Conservation (phyloP, 2,329 filamentous ascomycete genomes). For the Nothophoma quercina region DNA sequence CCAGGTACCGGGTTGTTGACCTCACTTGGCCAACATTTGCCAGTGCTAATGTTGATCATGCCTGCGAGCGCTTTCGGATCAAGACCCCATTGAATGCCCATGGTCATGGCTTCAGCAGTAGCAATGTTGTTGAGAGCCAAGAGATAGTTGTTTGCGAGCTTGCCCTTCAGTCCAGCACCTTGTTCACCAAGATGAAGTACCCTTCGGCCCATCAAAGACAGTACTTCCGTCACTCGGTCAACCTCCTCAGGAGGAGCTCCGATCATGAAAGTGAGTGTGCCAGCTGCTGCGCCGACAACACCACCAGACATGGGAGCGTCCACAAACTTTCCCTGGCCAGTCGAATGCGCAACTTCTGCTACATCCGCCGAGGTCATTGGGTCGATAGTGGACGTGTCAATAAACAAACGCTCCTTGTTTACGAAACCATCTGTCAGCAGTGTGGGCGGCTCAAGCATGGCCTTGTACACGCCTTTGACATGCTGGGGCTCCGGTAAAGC, state of each 20-base stretch:
- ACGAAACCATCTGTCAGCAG: conserved; percentile 58
- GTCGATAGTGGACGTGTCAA: conserved; percentile 97
- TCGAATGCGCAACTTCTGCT: conserved; percentile 71
- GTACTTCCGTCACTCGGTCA: conserved; percentile 69
- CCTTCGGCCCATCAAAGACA: conserved; percentile 84
- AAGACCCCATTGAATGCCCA: conserved; percentile 69
- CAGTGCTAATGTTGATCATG: conserved; percentile 92
- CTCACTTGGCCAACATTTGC: conserved; percentile 95
- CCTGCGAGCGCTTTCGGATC: conserved; percentile 74
- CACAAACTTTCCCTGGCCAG: conserved; percentile 77
- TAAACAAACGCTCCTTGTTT: conserved; percentile 76
- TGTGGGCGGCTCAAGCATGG: conserved; percentile 70
- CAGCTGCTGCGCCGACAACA: conserved; percentile 87
- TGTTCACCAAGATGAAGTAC: conserved; percentile 87
- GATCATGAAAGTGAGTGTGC: conserved; percentile 95
- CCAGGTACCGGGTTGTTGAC: conserved; percentile 94
- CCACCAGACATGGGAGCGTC: conserved; percentile 98
- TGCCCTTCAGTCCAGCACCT: conserved; percentile 85
- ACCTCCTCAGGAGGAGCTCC: conserved; percentile 71
- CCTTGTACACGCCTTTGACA: conserved; percentile 80
- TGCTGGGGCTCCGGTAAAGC: conserved; percentile 89
- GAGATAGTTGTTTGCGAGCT: conserved; percentile 97
- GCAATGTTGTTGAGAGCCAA: conserved; percentile 90
- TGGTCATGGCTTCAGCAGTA: conserved; percentile 71
- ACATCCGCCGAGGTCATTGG: conserved; percentile 82